These are phyloP conservation scores for Aspergillus japonicus DNA, from an alignment of 2,329 filamentous ascomycete species.

Conservation along the genomic window DNA sequence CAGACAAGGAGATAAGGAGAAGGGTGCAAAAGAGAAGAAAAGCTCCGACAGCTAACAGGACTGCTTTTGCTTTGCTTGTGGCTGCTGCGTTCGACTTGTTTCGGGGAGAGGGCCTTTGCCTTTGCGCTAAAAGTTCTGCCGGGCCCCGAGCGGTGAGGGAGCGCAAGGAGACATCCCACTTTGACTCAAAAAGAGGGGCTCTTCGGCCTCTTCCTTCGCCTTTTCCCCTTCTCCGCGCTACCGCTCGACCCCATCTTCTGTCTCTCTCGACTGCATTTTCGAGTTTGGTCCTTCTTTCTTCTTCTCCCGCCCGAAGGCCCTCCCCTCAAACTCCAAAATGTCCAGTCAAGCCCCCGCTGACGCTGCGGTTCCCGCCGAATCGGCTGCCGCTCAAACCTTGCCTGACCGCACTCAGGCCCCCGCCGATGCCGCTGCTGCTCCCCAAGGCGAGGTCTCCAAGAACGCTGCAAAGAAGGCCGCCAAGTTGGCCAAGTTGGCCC, in stretches of 20 bases:
- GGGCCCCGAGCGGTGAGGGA: conserved; percentile 37
- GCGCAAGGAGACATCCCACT: conserved; percentile 39
- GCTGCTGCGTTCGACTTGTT: conserved; percentile 3
- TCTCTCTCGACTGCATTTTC: conserved; percentile 19
- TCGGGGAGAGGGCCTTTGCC: conserved; percentile 19
- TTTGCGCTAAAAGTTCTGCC: conserved; percentile 45
- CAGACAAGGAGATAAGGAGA: conserved; percentile 19
- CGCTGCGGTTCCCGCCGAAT: conserved; percentile 22
- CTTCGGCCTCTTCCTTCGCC: not conserved
- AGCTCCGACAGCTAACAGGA: conserved; percentile 27
- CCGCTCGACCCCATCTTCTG: conserved; percentile 17
- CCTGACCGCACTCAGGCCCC: conserved; percentile 43
- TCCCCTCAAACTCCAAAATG: conserved; percentile 24
- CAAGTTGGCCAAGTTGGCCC: conserved; percentile 24
- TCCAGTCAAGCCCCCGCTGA: conserved; percentile 34
- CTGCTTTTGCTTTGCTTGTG: conserved; percentile 12
- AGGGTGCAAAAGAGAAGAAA: conserved; percentile 22
- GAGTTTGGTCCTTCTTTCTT: conserved; percentile 18
- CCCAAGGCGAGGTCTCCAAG: conserved; percentile 36
- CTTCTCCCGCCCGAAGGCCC: conserved; percentile 4
- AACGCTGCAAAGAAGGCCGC: conserved; percentile 29
- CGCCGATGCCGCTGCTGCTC: conserved; percentile 34
- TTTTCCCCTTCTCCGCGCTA: conserved; percentile 7
- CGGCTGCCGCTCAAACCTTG: conserved; percentile 33
- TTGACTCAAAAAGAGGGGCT: conserved; percentile 25